Percentiles rank a stretch among this genome's conserved stretches.
phyloP scores from a whole-genome alignment of 805 yeast species.

The Myxozyma sirexii region DNA sequence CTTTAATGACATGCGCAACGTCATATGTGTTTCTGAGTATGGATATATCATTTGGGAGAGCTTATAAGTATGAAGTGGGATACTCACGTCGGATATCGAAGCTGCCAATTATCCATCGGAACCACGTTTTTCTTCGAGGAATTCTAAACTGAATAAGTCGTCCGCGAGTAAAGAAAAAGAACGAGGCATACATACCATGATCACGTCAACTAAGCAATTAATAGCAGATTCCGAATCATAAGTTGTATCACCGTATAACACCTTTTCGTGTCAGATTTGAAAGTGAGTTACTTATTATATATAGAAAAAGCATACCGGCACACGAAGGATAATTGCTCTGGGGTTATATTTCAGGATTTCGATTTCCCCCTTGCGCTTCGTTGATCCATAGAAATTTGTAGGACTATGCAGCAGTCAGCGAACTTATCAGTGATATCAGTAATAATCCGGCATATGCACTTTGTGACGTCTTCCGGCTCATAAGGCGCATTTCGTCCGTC shows the following conservation, averaged over 20 bases:
- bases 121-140: slow-evolving; percentile 8
- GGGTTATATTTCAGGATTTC: slow-evolving; percentile 8
- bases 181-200: too few relatives aligned
- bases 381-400: slow-evolving; percentile 24
- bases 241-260: slow-evolving; percentile 1
- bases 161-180: too few relatives aligned
- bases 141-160: slow-evolving; percentile 5
- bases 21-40: slow-evolving; percentile 12
- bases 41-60: not conserved
- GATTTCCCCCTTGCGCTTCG: slow-evolving; percentile 24
- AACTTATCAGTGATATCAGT: too few relatives aligned
- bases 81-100: slow-evolving; percentile 30
- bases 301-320: slow-evolving; percentile 21
- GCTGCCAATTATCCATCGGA: slow-evolving; percentile 29
- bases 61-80: not conserved
- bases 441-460: slow-evolving; percentile 9
- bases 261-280: not conserved
- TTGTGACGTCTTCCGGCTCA: slow-evolving; percentile 27
- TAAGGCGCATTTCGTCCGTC: slow-evolving; percentile 30
- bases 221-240: slow-evolving; percentile 5
- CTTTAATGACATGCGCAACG: slow-evolving; percentile 13
- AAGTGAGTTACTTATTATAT: not conserved
- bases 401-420: slow-evolving; percentile 18
- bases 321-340: slow-evolving; percentile 14
- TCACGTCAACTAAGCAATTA: slow-evolving; percentile 23